phyloP scores from a whole-genome alignment of 257 asterid species.

The Orobanche coerulescens region DNA sequence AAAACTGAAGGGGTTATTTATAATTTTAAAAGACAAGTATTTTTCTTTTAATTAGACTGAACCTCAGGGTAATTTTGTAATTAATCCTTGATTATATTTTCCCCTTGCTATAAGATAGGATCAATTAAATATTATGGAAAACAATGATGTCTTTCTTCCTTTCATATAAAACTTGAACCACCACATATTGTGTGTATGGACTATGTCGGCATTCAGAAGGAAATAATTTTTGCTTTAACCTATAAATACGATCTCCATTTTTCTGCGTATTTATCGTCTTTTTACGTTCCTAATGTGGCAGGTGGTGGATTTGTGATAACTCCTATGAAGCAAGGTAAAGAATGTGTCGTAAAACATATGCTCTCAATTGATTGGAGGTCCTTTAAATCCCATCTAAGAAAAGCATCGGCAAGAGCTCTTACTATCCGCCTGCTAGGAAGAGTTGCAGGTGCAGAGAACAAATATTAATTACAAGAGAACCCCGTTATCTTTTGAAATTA shows the following conservation, averaged over 20 bases:
- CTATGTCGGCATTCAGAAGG: no score
- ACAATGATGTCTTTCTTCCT: neutral
- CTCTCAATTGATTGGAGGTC: constrained; percentile 83
- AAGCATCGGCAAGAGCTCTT: constrained; percentile 58
- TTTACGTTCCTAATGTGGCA: constrained; percentile 22
- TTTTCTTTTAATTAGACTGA: no score
- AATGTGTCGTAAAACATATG: constrained; percentile 72
- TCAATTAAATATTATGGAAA: neutral
- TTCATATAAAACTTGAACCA: neutral
- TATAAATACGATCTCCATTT: neutral
- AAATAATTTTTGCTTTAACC: neutral
- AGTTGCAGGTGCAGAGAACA: constrained; percentile 54
- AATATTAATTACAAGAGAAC: neutral
- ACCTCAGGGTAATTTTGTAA: no score
- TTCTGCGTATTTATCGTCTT: neutral
- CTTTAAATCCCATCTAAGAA: constrained; percentile 60
- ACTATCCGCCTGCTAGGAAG: constrained; percentile 72
- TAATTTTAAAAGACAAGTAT: no score
- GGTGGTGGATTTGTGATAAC: constrained; percentile 86
- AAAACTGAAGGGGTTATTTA: no score
- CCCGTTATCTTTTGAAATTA: neutral
- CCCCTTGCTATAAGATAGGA: neutral
- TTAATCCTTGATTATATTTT: no score
- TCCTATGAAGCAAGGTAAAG: constrained; percentile 65
- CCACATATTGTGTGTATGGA: neutral